Percentiles rank a stretch among this genome's conserved stretches.
These are phyloP conservation scores for Penicillium diatomitis DNA, from an alignment of 495 filamentous ascomycete species.

Conservation along the genomic window DNA sequence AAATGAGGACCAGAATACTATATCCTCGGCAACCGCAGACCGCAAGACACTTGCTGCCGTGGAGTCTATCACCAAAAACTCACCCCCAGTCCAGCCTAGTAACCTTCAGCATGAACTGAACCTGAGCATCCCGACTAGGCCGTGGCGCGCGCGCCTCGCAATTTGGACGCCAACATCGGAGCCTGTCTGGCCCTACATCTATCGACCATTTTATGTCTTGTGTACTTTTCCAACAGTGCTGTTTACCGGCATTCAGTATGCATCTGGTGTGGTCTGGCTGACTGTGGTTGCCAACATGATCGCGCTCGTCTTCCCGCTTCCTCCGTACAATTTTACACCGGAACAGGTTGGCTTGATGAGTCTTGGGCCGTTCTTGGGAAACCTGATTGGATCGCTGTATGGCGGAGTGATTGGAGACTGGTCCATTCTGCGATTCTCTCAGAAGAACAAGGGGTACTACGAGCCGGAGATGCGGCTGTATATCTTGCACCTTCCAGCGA, in stretches of 20 bases:
- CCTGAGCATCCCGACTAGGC: conserved; percentile 13
- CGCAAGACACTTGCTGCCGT: background rate
- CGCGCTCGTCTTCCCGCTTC: conserved; percentile 23
- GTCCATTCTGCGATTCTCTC: conserved; percentile 27
- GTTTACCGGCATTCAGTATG: conserved; percentile 32
- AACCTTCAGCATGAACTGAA: conserved; percentile 17
- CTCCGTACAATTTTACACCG: conserved; percentile 35
- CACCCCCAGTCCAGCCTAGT: conserved; percentile 3
- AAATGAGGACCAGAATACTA: background rate
- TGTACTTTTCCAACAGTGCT: conserved; percentile 31
- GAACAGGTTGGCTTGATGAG: conserved; percentile 33
- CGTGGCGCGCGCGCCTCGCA: conserved; percentile 19
- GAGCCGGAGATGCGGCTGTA: conserved; percentile 39
- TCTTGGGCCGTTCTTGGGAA: conserved; percentile 32
- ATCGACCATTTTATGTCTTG: conserved; percentile 24
- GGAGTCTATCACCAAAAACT: conserved; percentile 1
- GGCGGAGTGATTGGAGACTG: conserved; percentile 33
- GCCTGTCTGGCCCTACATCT: conserved; percentile 25
- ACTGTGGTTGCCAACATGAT: conserved; percentile 25
- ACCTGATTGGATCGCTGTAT: conserved; percentile 27
- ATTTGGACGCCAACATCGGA: conserved; percentile 19
- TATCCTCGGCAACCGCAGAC: background rate
- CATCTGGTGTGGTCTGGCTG: conserved; percentile 26
- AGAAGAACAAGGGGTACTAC: conserved; percentile 30
- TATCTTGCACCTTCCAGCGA: conserved; percentile 25